Evolutionary conservation across 805 yeast species (phyloP), one percentile per base, ranked within the genome.

Genomic region (Kregervanrija fluxuum): DNA sequence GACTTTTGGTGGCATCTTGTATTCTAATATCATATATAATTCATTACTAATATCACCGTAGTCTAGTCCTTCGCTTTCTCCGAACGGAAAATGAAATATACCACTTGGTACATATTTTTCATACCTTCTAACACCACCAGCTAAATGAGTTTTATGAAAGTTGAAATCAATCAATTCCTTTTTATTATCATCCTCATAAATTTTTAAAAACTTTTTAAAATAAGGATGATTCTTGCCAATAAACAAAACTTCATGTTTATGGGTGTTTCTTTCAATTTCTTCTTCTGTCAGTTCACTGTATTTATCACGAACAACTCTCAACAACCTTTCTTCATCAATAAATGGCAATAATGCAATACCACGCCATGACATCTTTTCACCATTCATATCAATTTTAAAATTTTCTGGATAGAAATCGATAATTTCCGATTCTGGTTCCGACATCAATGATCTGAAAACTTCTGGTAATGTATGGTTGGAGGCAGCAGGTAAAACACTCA

Each of bases 401-500:
- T 85, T 82, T 46, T 78, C 85, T 0, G 98, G 98, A 56, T 90
- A 90, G 53, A 89, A 90, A 56, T 90, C 96, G 50, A 85, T 82
- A 49, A 90, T 88, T 43, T 84, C 95, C 35, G 95, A 85, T 38
- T 77, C 77, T 1, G 82, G 75, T 22, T 81, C 77, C 8, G 79
- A 76, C 98, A 90, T 90, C 55, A 90, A 66, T 1, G 85, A 82
- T 47, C 89, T 73, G 64, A 90, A 86, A 4, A 85, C 77, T 42
- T 76, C 80, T 0, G 98, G 98, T 34, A 90, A 68, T 6, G 82
- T 82, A 59, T 87, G 93, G 4, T 88, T 86, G 0, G 95, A 86
- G 3, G 93, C 95, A 5, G 96, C 96, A 1, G 98, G 98, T 53
- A 90, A 67, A 28, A 90, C 97, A 59, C 95, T 82, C 96, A 89